Evolutionary conservation across 2,329 filamentous ascomycete genomes (phyloP), one percentile per base, ranked within the genome.

Genomic region (Aspergillus sp.): DNA sequence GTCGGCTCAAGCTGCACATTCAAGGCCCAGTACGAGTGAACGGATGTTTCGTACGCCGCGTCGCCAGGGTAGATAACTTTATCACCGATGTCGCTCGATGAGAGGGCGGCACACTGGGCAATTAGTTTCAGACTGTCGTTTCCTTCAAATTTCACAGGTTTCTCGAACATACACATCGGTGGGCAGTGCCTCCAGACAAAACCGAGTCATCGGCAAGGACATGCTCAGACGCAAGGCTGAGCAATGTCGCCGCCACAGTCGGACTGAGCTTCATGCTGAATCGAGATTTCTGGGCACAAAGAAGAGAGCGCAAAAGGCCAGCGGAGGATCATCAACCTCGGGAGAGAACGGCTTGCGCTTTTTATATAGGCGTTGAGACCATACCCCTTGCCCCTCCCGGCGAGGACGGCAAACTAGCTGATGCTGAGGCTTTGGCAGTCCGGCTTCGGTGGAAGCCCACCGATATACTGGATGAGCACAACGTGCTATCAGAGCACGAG

Each of bases 1-100:
- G 42, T 34, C 9, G 63, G 61, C 13, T 54, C 51, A 6, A 60
- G 38, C n/a, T 49, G 31, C 9, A 57, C 53, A 32, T 60, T 56
- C 11, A 50, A 49, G 2, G 54, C 41, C 41, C 57, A 60, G 32
- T 58, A 59, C 3, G 53, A 55, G 45, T 17, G 23, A 2, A 52
- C 14, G 6, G 57, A 58, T 19, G 31, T 21, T 7, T 52, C 41
- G 46, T 56, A 57, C 2, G 34, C 14, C 3, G 10, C 16, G 13
- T 49, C 48, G 29, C 46, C 41, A 5, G 48, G 54, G 16, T 54
- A 48, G n/a, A 45, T 49, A 23, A 55, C 48, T 20, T 54, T 47
- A 10, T 25, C 25, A 3, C 42, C 47, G 2, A 56, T 11, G 1
- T 41, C 38, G 38, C 38, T 41, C 14, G n/a, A 17, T 17, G 38